A percentile compares a stretch with the other conserved stretches of the same genome.
Evolutionary conservation across 495 filamentous ascomycete species (phyloP).

Genomic region (Ramalina peruviana): DNA sequence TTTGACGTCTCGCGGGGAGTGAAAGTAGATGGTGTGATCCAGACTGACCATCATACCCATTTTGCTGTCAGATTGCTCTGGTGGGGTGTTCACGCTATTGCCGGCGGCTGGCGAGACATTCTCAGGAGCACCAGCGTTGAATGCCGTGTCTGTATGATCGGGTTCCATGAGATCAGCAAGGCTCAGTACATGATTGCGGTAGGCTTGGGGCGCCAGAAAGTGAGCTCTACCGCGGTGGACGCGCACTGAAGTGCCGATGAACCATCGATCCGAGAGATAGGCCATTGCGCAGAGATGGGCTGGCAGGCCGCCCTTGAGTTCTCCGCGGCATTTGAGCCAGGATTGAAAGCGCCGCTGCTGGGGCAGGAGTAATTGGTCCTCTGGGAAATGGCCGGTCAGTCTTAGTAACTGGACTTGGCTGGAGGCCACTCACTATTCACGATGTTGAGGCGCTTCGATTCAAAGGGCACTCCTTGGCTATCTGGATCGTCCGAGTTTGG

Average conservation of each 20-base stretch:
- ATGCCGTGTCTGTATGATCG: too few relatives aligned
- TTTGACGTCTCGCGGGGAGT: constrained; percentile 60
- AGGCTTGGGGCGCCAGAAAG: too few relatives aligned
- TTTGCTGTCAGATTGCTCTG: constrained; percentile 23
- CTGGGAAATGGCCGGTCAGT: neutral
- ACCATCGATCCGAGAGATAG: constrained; percentile 83
- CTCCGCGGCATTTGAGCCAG: constrained; percentile 66
- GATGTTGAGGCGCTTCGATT: constrained; percentile 28
- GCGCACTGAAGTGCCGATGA: constrained; percentile 74
- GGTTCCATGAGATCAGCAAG: too few relatives aligned
- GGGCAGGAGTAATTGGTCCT: constrained; percentile 31
- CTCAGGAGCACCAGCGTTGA: neutral
- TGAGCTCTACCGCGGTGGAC: constrained; percentile 22
- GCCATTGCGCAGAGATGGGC: constrained; percentile 78
- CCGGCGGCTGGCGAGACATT: neutral
- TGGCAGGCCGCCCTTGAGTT: constrained; percentile 60
- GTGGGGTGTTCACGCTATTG: neutral
- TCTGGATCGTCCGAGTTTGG: too few relatives aligned
- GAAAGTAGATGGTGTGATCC: constrained; percentile 93
- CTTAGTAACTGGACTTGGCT: neutral
- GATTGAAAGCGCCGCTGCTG: constrained; percentile 58
- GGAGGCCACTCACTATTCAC: constrained; percentile 28
- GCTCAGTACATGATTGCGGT: too few relatives aligned
- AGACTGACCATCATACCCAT: constrained; percentile 95
- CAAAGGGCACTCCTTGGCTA: constrained; percentile 24